A percentile compares a stretch with the other conserved stretches of the same genome.
Conservation (phyloP, 2,329 filamentous ascomycete genomes). For the Monosporascus sp. region DNA sequence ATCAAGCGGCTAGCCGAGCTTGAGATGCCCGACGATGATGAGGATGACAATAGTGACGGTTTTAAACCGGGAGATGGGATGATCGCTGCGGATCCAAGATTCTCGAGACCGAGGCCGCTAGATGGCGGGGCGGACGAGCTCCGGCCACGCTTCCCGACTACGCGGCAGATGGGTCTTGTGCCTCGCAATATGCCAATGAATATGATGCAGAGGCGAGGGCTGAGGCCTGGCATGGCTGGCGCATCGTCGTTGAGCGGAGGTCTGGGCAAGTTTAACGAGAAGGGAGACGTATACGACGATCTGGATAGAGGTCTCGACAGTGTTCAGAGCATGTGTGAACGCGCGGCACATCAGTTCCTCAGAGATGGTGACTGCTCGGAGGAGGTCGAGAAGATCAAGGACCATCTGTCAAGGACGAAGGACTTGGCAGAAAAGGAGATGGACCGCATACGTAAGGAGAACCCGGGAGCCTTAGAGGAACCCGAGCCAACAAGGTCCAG, state of each 20-base stretch:
- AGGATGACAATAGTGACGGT: constrained; percentile 31
- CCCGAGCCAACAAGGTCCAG: constrained; percentile 35
- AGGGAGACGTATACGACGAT: constrained; percentile 59
- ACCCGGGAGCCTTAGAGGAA: constrained; percentile 27
- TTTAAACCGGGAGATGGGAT: constrained; percentile 20
- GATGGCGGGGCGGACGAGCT: constrained; percentile 18
- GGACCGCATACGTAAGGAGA: constrained; percentile 49
- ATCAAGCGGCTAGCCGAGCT: constrained; percentile 57
- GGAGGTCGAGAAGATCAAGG: constrained; percentile 67
- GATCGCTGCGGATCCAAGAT: constrained; percentile 15
- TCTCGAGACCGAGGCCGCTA: constrained; percentile 5
- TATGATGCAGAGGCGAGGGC: constrained; percentile 19
- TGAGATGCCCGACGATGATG: constrained; percentile 49
- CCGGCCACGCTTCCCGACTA: constrained; percentile 33
- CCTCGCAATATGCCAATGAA: constrained; percentile 12
- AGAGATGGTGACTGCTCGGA: constrained; percentile 78
- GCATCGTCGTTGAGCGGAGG: constrained; percentile 11
- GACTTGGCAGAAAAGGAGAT: constrained; percentile 57
- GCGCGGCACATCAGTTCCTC: constrained; percentile 84
- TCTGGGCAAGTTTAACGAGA: constrained; percentile 22
- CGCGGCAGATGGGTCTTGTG: constrained; percentile 31
- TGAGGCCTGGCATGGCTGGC: constrained; percentile 19
- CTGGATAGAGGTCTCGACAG: constrained; percentile 75
- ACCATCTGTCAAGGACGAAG: constrained; percentile 59
- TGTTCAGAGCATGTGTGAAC: constrained; percentile 77